Base-by-base conservation (phyloP, 2,329 filamentous ascomycete species). In the Aspergillus glaucus region DNA sequence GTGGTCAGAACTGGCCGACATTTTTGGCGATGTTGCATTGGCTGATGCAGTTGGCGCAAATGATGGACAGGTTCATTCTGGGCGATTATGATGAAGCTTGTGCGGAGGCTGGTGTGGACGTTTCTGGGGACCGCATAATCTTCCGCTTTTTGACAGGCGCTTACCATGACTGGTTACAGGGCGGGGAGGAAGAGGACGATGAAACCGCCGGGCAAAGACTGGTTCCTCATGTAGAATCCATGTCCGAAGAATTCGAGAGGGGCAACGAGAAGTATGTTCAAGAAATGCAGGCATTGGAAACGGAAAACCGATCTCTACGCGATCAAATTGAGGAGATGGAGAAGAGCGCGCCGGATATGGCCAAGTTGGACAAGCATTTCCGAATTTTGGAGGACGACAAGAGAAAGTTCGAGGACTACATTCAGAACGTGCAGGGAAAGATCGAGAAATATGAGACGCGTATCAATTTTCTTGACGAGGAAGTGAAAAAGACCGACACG, bases 21-120 rank as follows among this genome's bases (percentile, higher is more conserved):
- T 97, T 98, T 62, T 75, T 98, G 10, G 93, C 91, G 0, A 75
- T 98, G 66, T 77, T 98, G 45, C 91, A 98, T 72, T 98, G 93
- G 93, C 92, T 98, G 84, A 95, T 98, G 92, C 91, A 97, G 69
- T 76, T 98, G 45, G 88, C 89, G 4, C 85, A 92, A 58, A 95
- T 97, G 85, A 81, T 97, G 63, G 91, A 97, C 53, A 81, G 87
- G 19, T 97, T 91, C 63, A 76, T 81, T 1, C 69, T 75, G 47
- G 86, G 90, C 50, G 82, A 83, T 43, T 98, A 95, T 66, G 90
- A 96, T 57, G 87, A 95, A 46, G 91, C 90, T 1, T 96, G 90
- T 65, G 79, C 86, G 39, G 92, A 96, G 60, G 85, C 83, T 26
- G 93, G 92, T 1, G 81, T 93, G 42, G 93, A 98, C 67, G 84